Evolutionary conservation across 352 stramenopile genomes (phyloP), one percentile per base, ranked within the genome.

Genomic region (Globisporangium megalacanthum): DNA sequence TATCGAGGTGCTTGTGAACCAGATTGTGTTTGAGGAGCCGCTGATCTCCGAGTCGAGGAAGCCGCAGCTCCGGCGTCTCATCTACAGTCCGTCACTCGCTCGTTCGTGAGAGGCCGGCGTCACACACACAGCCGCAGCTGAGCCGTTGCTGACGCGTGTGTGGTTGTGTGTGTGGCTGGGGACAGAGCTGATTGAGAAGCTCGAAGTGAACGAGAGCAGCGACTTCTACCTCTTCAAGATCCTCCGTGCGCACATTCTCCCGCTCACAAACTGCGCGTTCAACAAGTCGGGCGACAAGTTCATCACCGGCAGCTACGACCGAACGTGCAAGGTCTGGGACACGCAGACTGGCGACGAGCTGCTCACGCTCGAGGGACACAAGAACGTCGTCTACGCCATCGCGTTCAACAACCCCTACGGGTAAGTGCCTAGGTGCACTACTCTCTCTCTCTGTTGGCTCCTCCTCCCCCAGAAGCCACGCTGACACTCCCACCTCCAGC

Each of bases 201-300:
- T 97, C 14, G 89, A 98, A 54, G 82, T 83, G 51, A 97, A 97
- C 65, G 91, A 97, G 60, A 96, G 74, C 67, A 93, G 88, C 61
- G 93, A 98, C 62, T 98, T 98, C 54, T 98, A 98, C 67, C 69
- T 98, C 7, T 98, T 98, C 72, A 98, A 98, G 77, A 98, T 98
- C 67, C 69, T 98, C 39, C 73, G 91, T 14, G 92, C 93, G 15
- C 94, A 98, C 68, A 98, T 98, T 46, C 68, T 98, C 48, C 94
- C 94, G 25, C 69, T 98, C 49, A 98, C 94, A 29, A 98, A 98
- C 68, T 98, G 94, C 59, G 94, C 92, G 22, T 98, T 98, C 74
- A 98, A 98, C 85, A 98, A 98, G 64, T 94, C 80, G 9, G 94
- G 94, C 48, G 94, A 98, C 78, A 97, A 98, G 79, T 93, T 98